phyloP scores from a whole-genome alignment of 306 rosid species.

The Medicago arabica region DNA sequence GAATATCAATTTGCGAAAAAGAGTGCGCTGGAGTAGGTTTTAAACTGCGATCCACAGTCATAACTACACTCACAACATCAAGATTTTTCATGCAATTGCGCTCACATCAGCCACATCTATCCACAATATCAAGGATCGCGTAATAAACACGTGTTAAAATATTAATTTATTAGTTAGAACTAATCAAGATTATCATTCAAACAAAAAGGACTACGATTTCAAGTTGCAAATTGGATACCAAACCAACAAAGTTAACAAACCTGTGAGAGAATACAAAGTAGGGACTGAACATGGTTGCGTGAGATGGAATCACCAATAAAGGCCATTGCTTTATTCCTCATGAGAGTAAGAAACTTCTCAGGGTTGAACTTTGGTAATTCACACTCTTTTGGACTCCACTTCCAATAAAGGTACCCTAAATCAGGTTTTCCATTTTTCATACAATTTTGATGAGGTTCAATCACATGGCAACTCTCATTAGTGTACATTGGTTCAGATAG shows the following conservation, averaged over 20 bases:
- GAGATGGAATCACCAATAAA: conserved; percentile 92
- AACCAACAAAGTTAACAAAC: conserved; percentile 40
- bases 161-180: background rate
- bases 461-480: conserved; percentile 71
- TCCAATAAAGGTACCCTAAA: conserved; percentile 79
- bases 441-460: conserved; percentile 86
- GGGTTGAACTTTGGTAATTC: conserved; percentile 71
- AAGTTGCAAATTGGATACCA: conserved; percentile 28
- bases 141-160: too few species aligned
- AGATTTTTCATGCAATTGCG: too few species aligned
- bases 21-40: background rate
- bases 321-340: conserved; percentile 73
- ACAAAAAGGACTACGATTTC: conserved; percentile 2
- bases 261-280: conserved; percentile 83
- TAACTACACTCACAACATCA: too few species aligned
- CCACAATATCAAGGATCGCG: background rate
- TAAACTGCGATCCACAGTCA: background rate
- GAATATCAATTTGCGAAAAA: background rate
- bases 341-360: conserved; percentile 61
- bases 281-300: conserved; percentile 85
- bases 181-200: background rate
- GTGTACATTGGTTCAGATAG: conserved; percentile 69
- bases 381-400: conserved; percentile 79
- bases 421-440: conserved; percentile 86
- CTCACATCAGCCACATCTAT: background rate